Conservation (phyloP, 2,329 filamentous ascomycete species). For the Ophiostoma sp. region DNA sequence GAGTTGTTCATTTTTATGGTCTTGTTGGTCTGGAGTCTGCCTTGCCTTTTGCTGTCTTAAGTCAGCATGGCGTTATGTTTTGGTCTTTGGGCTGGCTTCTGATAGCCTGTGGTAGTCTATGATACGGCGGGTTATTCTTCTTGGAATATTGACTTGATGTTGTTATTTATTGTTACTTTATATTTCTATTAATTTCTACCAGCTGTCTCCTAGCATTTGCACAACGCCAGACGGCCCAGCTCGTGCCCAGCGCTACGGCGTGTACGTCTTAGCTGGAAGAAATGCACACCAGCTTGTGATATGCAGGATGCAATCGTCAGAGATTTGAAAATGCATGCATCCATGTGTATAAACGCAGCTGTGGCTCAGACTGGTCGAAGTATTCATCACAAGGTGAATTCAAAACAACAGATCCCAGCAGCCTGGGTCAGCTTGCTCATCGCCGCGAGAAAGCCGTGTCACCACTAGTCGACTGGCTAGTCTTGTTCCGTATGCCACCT, state of each 20-base stretch:
- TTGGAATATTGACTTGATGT: background rate
- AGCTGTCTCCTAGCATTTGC: background rate
- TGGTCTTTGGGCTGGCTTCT: too few relatives aligned
- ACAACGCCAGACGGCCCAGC: background rate
- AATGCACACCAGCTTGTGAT: background rate
- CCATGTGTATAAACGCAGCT: background rate
- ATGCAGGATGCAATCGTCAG: background rate
- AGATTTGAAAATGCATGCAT: background rate
- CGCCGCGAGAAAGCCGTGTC: background rate
- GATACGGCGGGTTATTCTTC: background rate
- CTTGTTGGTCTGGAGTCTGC: background rate
- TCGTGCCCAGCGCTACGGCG: background rate
- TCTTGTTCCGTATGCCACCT: background rate
- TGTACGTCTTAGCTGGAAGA: background rate
- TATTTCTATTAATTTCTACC: too few relatives aligned
- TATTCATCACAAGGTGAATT: background rate
- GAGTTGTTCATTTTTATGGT: background rate
- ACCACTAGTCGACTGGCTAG: background rate
- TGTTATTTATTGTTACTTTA: background rate
- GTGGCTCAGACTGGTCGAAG: background rate
- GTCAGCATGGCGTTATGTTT: background rate
- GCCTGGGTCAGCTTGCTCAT: background rate
- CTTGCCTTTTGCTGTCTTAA: conserved; percentile 2
- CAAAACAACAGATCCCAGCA: background rate
- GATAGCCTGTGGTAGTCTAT: background rate